A percentile compares a stretch with the other conserved stretches of the same genome.
Conservation (phyloP, 495 filamentous ascomycete species). For the Penicillium flavigenum region DNA sequence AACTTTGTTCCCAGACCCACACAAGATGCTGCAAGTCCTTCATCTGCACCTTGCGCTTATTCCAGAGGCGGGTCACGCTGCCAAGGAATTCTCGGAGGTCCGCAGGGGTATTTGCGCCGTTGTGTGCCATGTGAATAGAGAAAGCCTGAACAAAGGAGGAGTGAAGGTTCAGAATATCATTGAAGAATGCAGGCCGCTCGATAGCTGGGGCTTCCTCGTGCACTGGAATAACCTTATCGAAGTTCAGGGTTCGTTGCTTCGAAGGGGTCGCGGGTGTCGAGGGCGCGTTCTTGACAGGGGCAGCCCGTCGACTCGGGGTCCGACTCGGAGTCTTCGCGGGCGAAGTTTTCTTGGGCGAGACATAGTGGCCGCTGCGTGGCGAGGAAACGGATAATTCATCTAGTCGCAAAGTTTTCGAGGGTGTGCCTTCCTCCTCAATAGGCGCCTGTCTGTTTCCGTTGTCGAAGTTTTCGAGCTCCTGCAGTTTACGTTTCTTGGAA, state of each 20-base stretch:
- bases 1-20: slow-evolving; percentile 40
- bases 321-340: slow-evolving; percentile 8
- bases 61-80: slow-evolving; percentile 46
- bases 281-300: slow-evolving; percentile 16
- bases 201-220: slow-evolving; percentile 18
- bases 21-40: slow-evolving; percentile 47
- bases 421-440: slow-evolving; percentile 30
- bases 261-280: slow-evolving; percentile 31
- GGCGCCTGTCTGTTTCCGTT: slow-evolving; percentile 13
- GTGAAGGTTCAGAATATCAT: slow-evolving; percentile 41
- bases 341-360: slow-evolving; percentile 20
- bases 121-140: slow-evolving; percentile 43
- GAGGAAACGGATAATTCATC: slow-evolving; percentile 40
- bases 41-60: slow-evolving; percentile 46
- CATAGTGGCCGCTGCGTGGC: slow-evolving; percentile 42
- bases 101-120: slow-evolving; percentile 36
- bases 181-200: slow-evolving; percentile 33
- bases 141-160: slow-evolving; percentile 42
- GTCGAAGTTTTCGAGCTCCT: slow-evolving; percentile 42
- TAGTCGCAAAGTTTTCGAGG: slow-evolving; percentile 45
- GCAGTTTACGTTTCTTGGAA: slow-evolving; percentile 50
- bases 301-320: slow-evolving; percentile 21
- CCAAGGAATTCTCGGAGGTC: slow-evolving; percentile 44
- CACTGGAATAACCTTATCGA: slow-evolving; percentile 14
- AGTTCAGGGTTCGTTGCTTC: slow-evolving; percentile 34